Conservation (phyloP, 2,329 filamentous ascomycete genomes). For the Fusarium xylarioides region DNA sequence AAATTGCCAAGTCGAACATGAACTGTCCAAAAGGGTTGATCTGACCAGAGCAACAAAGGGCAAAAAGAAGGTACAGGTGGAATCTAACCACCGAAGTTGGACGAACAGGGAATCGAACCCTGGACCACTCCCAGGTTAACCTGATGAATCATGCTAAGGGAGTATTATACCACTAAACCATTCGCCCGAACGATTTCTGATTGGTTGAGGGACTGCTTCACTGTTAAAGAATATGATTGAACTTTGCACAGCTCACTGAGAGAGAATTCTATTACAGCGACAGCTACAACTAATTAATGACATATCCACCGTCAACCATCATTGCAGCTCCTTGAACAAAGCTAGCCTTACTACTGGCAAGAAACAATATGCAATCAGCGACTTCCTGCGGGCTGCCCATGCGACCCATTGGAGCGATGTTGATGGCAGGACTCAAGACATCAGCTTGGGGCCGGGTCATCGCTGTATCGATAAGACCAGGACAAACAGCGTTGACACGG, state of each 20-base stretch:
- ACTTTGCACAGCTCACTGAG: accelerated
- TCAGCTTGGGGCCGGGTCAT: slow-evolving; percentile 52
- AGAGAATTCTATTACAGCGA: neutral
- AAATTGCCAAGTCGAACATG: accelerated
- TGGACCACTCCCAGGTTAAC: slow-evolving; percentile 6
- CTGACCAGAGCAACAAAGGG: accelerated
- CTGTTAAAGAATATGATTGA: accelerated
- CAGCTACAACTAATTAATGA: slow-evolving; percentile 50
- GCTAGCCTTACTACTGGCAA: slow-evolving; percentile 58
- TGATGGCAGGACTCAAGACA: neutral
- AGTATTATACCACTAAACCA: slow-evolving; percentile 20
- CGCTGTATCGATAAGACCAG: slow-evolving; percentile 67
- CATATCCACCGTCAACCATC: slow-evolving; percentile 63
- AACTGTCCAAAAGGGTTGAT: too few species aligned
- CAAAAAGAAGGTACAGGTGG: neutral
- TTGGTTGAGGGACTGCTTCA: accelerated
- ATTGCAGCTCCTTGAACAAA: slow-evolving; percentile 63
- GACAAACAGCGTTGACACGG: slow-evolving; percentile 67
- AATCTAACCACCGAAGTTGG: neutral
- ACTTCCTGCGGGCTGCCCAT: slow-evolving; percentile 61
- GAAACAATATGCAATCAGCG: slow-evolving; percentile 59
- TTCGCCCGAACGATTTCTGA: slow-evolving; percentile 4
- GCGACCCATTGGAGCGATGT: slow-evolving; percentile 59
- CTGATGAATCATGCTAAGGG: slow-evolving; percentile 1
- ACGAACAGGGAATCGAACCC: slow-evolving; percentile 12